Evolutionary conservation across 139 green algal species (phyloP), one percentile per base, ranked within the genome.

Genomic region (Asterochloris erici): DNA sequence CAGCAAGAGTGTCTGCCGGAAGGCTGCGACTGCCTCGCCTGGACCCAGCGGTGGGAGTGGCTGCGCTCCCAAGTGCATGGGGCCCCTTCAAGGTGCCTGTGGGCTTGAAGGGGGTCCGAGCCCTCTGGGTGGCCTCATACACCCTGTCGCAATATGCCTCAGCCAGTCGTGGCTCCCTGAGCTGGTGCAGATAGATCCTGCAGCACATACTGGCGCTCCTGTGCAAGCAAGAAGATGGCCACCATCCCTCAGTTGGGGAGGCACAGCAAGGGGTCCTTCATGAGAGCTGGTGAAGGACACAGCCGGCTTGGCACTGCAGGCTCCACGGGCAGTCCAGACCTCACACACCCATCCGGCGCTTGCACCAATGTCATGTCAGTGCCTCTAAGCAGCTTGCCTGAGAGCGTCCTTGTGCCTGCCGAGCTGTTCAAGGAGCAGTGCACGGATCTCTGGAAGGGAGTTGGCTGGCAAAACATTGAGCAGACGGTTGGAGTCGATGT

Each of bases 101-200:
- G 21, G 66, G 66, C 66, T 4, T 73, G 23, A 24, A 26, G 21
- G 21, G 21, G 21, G 19, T 73, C 4, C 66, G 19, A 73, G 21
- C 21, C 38, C 38, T 26, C 77, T n/a, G 60, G 26, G 23, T 61
- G 38, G 66, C 62, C 15, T 83, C 84, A 69, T 92, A 92, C 11
- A 90, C 26, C 0, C 91, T 66, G 85, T 97, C 94, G 74, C 92
- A 96, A 84, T 96, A 95, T 0, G 85, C 88, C 85, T 96, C 93
- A 13, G 91, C 94, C 11, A 90, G 82, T 0, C 63, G 0, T 11
- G 90, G 82, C 60, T 87, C 79, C 11, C 82, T n/a, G 82, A 96
- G 82, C 21, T 84, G 81, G 64, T 94, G 90, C 0, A 91, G 68
- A 61, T 95, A 95, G 10, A 98, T 86, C 27, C 84, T 87, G 84